Conservation (phyloP, 768 basidiomycete genomes). For the Chlorophyllum brunneum region DNA sequence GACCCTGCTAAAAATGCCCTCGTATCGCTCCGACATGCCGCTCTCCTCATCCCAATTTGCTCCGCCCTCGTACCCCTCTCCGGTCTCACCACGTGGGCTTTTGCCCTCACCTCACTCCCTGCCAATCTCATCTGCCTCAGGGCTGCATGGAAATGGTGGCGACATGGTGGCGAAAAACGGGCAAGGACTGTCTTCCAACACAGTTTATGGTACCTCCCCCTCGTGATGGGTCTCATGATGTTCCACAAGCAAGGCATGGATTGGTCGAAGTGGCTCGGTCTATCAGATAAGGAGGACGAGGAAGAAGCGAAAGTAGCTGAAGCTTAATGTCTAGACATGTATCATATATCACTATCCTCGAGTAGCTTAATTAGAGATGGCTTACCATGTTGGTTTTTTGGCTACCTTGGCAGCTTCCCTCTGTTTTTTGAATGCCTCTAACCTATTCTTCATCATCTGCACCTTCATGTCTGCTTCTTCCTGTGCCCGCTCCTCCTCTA, state of each 20-base stretch:
- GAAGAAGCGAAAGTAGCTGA: constrained; percentile 9
- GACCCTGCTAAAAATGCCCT: constrained; percentile 76
- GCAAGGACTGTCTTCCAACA: constrained; percentile 78
- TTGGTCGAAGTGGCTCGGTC: constrained; percentile 64
- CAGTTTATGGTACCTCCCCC: constrained; percentile 88
- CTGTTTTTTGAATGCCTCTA: constrained; percentile 52
- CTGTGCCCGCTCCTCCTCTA: constrained; percentile 84
- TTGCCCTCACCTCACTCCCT: constrained; percentile 70
- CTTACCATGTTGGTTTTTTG: constrained; percentile 4
- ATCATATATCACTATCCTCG: background rate
- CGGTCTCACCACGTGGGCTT: constrained; percentile 90
- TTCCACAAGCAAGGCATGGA: constrained; percentile 84
- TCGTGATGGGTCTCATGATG: constrained; percentile 91
- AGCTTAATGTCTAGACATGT: constrained; percentile 8
- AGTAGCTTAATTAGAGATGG: background rate
- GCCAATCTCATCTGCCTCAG: constrained; percentile 71
- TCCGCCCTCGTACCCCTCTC: constrained; percentile 81
- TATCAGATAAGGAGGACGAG: constrained; percentile 27
- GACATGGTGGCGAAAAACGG: constrained; percentile 64
- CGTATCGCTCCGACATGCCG: constrained; percentile 80
- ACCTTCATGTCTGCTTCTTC: constrained; percentile 86
- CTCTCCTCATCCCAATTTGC: constrained; percentile 74
- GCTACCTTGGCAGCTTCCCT: constrained; percentile 22
- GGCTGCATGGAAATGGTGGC: constrained; percentile 76
- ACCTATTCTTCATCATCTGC: constrained; percentile 52